phyloP scores from a whole-genome alignment of 768 basidiomycete genomes.

The Trametes villosa region DNA sequence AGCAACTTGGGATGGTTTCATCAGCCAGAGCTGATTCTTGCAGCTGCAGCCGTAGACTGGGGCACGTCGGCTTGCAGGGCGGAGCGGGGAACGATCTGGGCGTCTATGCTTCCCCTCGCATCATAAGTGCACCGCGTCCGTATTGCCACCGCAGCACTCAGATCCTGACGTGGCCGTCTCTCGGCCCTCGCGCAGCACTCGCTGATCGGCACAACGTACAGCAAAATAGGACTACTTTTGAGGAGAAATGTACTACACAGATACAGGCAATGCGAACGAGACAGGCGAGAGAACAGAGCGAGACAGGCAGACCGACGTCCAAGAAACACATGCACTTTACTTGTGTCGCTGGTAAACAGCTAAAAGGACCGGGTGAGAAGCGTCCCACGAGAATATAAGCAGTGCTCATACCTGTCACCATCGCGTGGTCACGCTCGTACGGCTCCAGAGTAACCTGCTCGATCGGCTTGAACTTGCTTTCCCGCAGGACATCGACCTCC shows the following conservation, averaged over 20 bases:
- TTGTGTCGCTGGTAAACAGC: slow-evolving; percentile 54
- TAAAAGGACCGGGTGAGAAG: slow-evolving; percentile 21
- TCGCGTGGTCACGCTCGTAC: slow-evolving; percentile 89
- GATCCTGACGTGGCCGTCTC: slow-evolving; percentile 25
- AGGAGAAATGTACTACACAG: slow-evolving; percentile 19
- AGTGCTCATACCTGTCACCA: slow-evolving; percentile 71
- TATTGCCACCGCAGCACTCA: slow-evolving; percentile 21
- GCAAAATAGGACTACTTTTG: slow-evolving; percentile 22
- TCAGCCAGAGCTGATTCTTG: slow-evolving; percentile 20
- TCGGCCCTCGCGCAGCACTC: not conserved
- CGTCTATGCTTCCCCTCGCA: slow-evolving; percentile 7
- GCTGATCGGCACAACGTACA: not conserved
- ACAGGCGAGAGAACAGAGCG: slow-evolving; percentile 13
- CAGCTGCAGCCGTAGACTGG: slow-evolving; percentile 3
- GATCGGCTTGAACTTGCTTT: slow-evolving; percentile 85
- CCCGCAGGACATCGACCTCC: slow-evolving; percentile 82
- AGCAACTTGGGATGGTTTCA: slow-evolving; percentile 57
- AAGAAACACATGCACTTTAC: slow-evolving; percentile 30
- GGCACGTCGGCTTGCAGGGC: slow-evolving; percentile 14
- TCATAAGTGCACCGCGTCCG: slow-evolving; percentile 1
- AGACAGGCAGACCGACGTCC: not conserved
- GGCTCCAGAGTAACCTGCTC: slow-evolving; percentile 97
- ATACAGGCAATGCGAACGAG: slow-evolving; percentile 22
- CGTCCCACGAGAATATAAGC: not conserved
- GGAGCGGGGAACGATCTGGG: slow-evolving; percentile 11